Base-by-base conservation (phyloP, 495 filamentous ascomycete species). In the Aspergillus hancockii region DNA sequence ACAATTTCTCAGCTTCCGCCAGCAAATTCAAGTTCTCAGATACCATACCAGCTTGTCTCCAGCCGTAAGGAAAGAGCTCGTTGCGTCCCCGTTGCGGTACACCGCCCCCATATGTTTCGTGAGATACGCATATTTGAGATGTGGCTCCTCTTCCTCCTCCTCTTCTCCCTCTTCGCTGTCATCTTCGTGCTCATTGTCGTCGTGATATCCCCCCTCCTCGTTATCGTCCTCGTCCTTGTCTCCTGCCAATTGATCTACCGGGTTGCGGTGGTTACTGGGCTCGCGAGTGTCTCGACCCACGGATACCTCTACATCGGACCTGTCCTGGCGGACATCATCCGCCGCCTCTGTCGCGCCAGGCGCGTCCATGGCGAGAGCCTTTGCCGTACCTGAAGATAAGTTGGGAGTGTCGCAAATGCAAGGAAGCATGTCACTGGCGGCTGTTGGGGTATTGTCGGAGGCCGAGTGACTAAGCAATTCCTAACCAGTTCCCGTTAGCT, bases 21-120 rank as follows among this genome's bases (percentile, higher is more conserved):
- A 51, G 28, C 32, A 46, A 32, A 16, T 28, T 18, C 28, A 40
- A 28, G 6, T 49, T 16, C 34, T 41, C 22, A 54, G 40, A 25
- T 22, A 52, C 49, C 82, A 60, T 79, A 93, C 91, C 92, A 97
- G 96, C 77, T 97, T 98, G 78, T 98, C 94, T 25, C 92, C 93
- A 21, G 90, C 90, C 50, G 94, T 90, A 30, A 94, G 75, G 66
- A 93, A 95, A 9, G 90, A 78, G 74, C 93, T 96, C 34, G 93
- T 96, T 58, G 91, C 89, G 81, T 98, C 94, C 56, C 91, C 92
- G 76, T 95, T 96, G 52, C 91, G 86, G 77, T 98, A 98, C 49
- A 97, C 85, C 6, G 88, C 74, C 16, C 81, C 85, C 57, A 98
- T 73, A 60, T 88, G 86, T 51, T 85, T 87, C 14, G 94, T 98